Evolutionary conservation across 2,329 filamentous ascomycete species (phyloP).

Genomic region (Colletotrichum phormii): DNA sequence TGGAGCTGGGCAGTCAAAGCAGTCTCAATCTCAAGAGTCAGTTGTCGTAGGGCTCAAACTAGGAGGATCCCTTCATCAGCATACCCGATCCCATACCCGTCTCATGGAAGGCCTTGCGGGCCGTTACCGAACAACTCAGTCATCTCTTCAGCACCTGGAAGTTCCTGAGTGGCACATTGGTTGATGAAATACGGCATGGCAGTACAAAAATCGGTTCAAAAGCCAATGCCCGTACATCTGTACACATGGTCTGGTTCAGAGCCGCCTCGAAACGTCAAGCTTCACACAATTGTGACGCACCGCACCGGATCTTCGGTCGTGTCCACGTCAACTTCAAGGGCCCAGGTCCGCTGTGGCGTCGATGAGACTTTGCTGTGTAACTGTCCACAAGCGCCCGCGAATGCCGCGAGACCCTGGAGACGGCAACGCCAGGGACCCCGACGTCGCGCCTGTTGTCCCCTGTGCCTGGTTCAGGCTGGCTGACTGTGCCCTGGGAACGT

Average conservation of each 20-base stretch:
- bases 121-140: not conserved
- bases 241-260: not conserved
- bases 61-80: not conserved
- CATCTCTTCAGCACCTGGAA: not conserved
- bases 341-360: constrained; percentile 14
- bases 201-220: not conserved
- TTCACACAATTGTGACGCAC: not conserved
- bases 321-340: constrained; percentile 22
- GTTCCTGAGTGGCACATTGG: not conserved
- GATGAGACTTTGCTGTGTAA: not conserved
- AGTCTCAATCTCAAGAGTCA: constrained; percentile 13
- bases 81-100: not conserved
- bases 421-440: constrained; percentile 4
- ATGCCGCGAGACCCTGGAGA: constrained; percentile 7
- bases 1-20: not conserved
- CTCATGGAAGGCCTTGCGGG: not conserved
- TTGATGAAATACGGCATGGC: not conserved
- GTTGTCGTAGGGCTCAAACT: not conserved
- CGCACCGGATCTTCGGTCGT: not conserved
- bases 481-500: not conserved
- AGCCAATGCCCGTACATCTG: not conserved
- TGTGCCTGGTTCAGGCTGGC: not conserved
- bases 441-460: not conserved
- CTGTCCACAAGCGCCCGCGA: not conserved
- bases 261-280: not conserved